Conservation (phyloP, 768 basidiomycete genomes). For the Postia placenta region DNA sequence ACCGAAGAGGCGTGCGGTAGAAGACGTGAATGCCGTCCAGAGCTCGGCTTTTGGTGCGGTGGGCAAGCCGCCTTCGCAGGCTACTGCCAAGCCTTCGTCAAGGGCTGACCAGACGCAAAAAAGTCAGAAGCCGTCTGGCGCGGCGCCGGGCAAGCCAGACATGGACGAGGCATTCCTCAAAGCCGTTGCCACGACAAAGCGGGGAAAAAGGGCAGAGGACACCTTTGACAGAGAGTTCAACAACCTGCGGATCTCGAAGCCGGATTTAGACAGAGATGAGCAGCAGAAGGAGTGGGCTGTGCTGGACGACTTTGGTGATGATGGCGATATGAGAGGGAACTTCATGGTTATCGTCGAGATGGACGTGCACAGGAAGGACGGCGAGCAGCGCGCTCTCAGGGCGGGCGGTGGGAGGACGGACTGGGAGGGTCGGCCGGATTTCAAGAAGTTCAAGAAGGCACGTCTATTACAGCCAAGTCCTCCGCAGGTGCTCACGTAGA, state of each 20-base stretch:
- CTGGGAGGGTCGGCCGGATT: conserved; percentile 55
- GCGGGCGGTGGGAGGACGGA: conserved; percentile 20
- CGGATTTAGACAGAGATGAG: conserved; percentile 44
- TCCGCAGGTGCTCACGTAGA: conserved; percentile 21
- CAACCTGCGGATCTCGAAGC: conserved; percentile 63
- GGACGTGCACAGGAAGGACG: conserved; percentile 41
- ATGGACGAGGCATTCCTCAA: conserved; percentile 65
- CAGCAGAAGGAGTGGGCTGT: conserved; percentile 50
- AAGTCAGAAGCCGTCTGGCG: conserved; percentile 22
- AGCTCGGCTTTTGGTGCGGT: not conserved
- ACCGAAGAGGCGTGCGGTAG: conserved; percentile 40
- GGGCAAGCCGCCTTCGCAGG: conserved; percentile 17
- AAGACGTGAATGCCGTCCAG: conserved; percentile 24
- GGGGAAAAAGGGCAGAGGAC: conserved; percentile 62
- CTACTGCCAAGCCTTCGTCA: conserved; percentile 12
- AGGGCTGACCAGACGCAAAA: conserved; percentile 8
- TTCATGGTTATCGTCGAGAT: conserved; percentile 76
- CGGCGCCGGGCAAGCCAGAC: conserved; percentile 47
- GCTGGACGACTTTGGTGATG: conserved; percentile 61
- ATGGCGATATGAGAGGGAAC: conserved; percentile 58
- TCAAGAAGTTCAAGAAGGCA: conserved; percentile 79
- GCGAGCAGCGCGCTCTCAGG: conserved; percentile 14
- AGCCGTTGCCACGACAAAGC: conserved; percentile 68
- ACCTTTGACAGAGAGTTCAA: conserved; percentile 78
- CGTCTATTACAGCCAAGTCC: conserved; percentile 7